A percentile compares a stretch with the other conserved stretches of the same genome.
phyloP scores from a whole-genome alignment of 192 early-diverging fungal species.

The Gonapodya prolifera region DNA sequence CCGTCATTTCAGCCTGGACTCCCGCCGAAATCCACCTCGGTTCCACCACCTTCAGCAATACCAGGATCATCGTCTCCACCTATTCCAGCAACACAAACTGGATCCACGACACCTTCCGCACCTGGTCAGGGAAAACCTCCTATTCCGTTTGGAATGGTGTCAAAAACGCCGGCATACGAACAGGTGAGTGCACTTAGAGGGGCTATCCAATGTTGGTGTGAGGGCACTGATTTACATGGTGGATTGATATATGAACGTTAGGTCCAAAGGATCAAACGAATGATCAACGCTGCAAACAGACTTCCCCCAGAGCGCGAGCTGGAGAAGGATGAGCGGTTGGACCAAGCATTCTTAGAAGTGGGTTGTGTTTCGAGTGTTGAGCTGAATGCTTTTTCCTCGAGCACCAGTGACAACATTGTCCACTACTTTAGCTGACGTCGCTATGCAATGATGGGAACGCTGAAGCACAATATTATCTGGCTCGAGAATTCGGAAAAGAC shows the following conservation, averaged over 20 bases:
- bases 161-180: neutral
- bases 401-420: too few species aligned
- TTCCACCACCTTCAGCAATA: neutral
- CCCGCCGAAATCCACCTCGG: neutral
- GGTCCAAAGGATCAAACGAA: neutral
- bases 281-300: neutral
- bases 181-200: neutral
- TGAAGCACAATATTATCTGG: neutral
- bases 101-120: neutral
- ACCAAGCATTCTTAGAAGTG: neutral
- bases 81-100: neutral
- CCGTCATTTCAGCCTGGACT: neutral
- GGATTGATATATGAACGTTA: neutral
- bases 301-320: neutral
- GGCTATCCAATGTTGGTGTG: too few species aligned
- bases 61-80: neutral
- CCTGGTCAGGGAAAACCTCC: neutral
- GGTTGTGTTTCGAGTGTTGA: too few species aligned
- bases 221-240: too few species aligned
- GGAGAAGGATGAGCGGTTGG: neutral
- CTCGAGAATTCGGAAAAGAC: neutral
- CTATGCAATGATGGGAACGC: neutral
- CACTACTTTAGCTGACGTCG: neutral
- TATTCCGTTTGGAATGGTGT: neutral
- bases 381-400: too few species aligned